These are phyloP conservation scores for Xylaria scruposa DNA, from an alignment of 495 filamentous ascomycete species.

Conservation along the genomic window DNA sequence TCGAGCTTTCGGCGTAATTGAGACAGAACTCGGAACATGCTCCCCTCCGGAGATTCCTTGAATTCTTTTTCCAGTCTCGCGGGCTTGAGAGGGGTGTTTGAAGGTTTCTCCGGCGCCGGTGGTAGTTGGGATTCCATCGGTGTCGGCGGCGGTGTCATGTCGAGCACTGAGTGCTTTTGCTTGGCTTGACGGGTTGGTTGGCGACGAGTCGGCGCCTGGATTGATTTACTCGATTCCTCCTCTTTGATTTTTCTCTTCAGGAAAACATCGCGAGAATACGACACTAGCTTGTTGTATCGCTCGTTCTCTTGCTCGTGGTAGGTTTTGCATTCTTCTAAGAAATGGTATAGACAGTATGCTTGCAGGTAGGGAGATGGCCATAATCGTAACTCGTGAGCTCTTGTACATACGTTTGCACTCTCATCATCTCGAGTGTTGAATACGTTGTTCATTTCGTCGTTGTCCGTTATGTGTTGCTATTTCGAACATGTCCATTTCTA, in stretches of 20 bases:
- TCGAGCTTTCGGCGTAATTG: conserved; percentile 8
- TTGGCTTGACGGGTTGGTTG: conserved; percentile 26
- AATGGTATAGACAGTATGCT: conserved; percentile 26
- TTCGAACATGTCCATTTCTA: neutral
- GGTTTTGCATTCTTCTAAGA: conserved; percentile 25
- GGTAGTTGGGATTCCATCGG: neutral
- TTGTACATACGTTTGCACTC: neutral
- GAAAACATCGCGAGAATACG: neutral
- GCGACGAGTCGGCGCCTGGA: neutral
- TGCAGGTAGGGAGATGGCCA: conserved; percentile 21
- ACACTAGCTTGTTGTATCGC: conserved; percentile 1
- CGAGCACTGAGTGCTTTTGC: neutral
- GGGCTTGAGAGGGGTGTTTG: conserved; percentile 17
- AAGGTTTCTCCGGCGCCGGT: neutral
- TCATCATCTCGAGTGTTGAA: neutral
- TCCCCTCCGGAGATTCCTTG: neutral
- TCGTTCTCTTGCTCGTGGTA: conserved; percentile 22
- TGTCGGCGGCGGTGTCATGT: neutral
- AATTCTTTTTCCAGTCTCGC: conserved; percentile 16
- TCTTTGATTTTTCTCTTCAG: neutral
- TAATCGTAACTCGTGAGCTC: conserved; percentile 4
- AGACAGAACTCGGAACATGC: conserved; percentile 7
- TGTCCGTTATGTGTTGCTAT: neutral
- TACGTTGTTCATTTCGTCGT: neutral
- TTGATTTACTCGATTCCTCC: neutral